Base-by-base conservation (phyloP, 192 early-diverging fungal genomes). In the Coemansia sp. region DNA sequence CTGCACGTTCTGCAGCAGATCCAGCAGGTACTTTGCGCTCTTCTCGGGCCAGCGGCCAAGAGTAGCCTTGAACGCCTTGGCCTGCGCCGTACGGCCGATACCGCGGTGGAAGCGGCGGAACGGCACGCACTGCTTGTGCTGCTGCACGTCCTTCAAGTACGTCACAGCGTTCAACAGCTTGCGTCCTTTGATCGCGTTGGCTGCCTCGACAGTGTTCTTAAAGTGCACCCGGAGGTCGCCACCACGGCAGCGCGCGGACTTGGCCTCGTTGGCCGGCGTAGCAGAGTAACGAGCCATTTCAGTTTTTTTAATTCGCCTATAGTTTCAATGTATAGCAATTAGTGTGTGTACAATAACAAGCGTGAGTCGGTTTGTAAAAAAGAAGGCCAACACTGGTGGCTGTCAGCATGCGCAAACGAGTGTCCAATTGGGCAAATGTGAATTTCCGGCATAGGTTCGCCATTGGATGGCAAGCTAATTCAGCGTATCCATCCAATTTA, bases 161-260 rank as follows among this genome's bases (percentile, higher is more conserved):
- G 81, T 71, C 57, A 94, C 86, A 68, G 96, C 96, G 88, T 97
- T 94, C 62, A 83, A 76, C 66, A 96, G 87, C 87, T 92, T 92
- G 85, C 91, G 81, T 75, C 96, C 96, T 68, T 89, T 87, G 84
- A 98, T 90, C 77, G 93, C 91, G 75, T 85, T 87, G 75, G 95
- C 95, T 62, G 92, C 86, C 85, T 98, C 96, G 70, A 92, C 94
- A 51, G 96, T 96, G 90, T 98, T 98, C 90, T 98, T 96, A 90
- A 95, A 97, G 83, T 87, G 86, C 82, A 90, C 91, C 81, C 93
- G 92, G 71, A 98, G 89, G 91, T 96, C 94, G 54, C 88, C 88
- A 70, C 93, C 94, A 62, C 91, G 89, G 75, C 93, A 86, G 87
- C 92, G 89, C 74, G 91, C 91, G 83, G 89, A 85, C 87, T 92